Conservation (phyloP, 2,329 filamentous ascomycete species). For the Cladosporium velox region DNA sequence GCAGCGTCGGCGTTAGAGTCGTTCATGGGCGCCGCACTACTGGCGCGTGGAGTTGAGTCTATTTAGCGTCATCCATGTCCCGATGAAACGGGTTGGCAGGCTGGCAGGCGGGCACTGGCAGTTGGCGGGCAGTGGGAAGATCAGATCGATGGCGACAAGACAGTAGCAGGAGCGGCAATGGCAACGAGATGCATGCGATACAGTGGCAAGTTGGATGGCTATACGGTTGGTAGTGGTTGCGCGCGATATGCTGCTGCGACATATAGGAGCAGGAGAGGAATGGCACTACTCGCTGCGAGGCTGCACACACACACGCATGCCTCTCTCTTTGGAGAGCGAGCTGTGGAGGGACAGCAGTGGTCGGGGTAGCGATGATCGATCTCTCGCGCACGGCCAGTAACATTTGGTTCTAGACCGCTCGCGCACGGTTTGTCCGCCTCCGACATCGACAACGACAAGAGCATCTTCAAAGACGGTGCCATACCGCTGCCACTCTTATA, state of each 20-base stretch:
- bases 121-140: background rate
- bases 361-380: conserved; percentile 8
- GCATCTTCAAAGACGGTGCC: background rate
- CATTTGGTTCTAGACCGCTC: background rate
- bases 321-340: background rate
- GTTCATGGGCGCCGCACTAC: conserved; percentile 12
- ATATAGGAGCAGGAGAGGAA: conserved; percentile 2
- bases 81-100: background rate
- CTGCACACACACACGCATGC: background rate
- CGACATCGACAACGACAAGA: background rate
- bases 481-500: background rate
- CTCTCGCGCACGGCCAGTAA: background rate
- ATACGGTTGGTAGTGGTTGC: background rate
- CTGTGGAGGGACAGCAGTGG: background rate
- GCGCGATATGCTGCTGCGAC: background rate
- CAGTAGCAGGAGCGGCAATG: background rate
- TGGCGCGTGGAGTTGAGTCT: background rate
- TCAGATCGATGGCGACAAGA: background rate
- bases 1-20: background rate
- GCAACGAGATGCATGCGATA: background rate
- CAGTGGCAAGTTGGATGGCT: background rate
- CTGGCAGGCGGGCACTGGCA: background rate
- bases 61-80: conserved; percentile 5
- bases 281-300: background rate
- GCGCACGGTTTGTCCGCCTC: background rate